These are phyloP conservation scores for Macrophomina tecta DNA, from an alignment of 2,329 filamentous ascomycete genomes.

Conservation along the genomic window DNA sequence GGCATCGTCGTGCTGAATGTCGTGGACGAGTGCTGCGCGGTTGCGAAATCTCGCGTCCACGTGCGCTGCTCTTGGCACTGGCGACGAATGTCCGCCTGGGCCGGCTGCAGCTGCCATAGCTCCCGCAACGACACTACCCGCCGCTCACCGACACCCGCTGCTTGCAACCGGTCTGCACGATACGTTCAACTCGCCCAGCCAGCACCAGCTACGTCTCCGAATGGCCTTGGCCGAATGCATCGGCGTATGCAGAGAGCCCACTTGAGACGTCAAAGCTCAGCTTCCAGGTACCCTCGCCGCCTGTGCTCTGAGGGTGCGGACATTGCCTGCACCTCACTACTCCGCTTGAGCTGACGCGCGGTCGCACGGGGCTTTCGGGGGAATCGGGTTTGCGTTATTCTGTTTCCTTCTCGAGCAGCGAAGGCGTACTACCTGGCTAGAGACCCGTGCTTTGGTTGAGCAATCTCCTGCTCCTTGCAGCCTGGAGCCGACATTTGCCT, in stretches of 20 bases:
- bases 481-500: slow-evolving; percentile 12
- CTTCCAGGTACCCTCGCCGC: not conserved
- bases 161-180: not conserved
- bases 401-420: not conserved
- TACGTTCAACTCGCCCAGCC: not conserved
- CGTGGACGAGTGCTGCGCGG: slow-evolving; percentile 2
- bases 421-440: not conserved
- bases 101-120: not conserved
- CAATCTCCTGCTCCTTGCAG: slow-evolving; percentile 23
- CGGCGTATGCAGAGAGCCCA: slow-evolving; percentile 16
- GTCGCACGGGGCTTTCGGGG: not conserved
- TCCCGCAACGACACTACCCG: not conserved
- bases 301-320: slow-evolving; percentile 10
- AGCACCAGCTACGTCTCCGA: too few species aligned
- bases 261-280: slow-evolving; percentile 12
- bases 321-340: slow-evolving; percentile 16
- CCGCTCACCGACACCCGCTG: not conserved
- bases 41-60: slow-evolving; percentile 22
- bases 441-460: slow-evolving; percentile 9
- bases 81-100: not conserved
- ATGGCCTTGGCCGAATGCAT: slow-evolving; percentile 3
- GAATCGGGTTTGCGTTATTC: slow-evolving; percentile 13
- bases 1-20: slow-evolving; percentile 9
- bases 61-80: not conserved
- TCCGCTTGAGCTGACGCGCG: slow-evolving; percentile 5